Conservation (phyloP, 208 protist genomes). For the Eutreptiella sp. region DNA sequence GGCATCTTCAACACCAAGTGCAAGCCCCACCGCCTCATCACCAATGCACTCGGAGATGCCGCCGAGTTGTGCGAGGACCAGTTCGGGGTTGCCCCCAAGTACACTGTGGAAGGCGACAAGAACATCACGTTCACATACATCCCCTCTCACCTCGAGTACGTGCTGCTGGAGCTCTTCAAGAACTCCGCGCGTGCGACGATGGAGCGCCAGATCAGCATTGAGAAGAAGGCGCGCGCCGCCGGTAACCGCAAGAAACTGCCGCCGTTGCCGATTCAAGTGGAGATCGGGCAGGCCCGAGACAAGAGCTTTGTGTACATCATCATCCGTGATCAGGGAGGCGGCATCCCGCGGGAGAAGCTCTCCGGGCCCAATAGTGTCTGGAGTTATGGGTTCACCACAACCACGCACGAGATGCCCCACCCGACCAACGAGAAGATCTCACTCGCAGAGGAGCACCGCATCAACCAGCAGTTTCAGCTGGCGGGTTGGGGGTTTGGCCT, state of each 20-base stretch:
- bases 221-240: no score
- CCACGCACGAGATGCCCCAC: background rate
- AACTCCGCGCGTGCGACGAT: slow-evolving; percentile 34
- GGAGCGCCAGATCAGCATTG: background rate
- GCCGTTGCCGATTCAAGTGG: background rate
- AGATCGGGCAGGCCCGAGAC: background rate
- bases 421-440: slow-evolving; percentile 15
- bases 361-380: slow-evolving; percentile 28
- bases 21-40: no score
- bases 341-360: background rate
- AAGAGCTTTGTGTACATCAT: no score
- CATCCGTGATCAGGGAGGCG: background rate
- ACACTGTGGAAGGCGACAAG: slow-evolving; percentile 24
- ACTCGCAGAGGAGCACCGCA: slow-evolving; percentile 31
- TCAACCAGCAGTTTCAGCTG: no score
- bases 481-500: slow-evolving; percentile 46
- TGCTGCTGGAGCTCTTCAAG: slow-evolving; percentile 45
- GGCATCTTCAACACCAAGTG: no score
- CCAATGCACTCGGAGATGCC: no score
- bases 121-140: slow-evolving; percentile 40
- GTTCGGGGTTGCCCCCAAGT: slow-evolving; percentile 31
- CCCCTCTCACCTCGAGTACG: slow-evolving; percentile 45
- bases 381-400: slow-evolving; percentile 41
- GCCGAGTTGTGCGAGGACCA: slow-evolving; percentile 33
- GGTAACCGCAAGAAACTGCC: no score